Conservation (phyloP, 1,284 basidiomycete genomes). For the Cutaneotrichosporon sp. region DNA sequence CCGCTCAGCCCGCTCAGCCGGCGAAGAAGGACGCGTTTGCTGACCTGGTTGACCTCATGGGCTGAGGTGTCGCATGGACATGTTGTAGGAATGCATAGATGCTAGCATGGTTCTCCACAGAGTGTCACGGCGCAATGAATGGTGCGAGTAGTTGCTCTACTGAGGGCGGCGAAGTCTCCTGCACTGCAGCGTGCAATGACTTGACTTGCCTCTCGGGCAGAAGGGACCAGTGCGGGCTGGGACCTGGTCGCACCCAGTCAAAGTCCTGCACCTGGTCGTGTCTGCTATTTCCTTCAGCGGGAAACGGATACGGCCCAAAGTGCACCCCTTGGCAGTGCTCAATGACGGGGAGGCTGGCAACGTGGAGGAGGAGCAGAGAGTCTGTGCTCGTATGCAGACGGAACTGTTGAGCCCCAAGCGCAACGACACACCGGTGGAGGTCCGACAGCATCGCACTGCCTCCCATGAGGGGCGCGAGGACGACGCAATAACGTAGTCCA, state of each 20-base stretch:
- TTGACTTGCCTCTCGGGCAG: conserved; percentile 18
- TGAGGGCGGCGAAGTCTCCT: neutral
- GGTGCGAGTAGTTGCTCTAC: neutral
- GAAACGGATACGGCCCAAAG: conserved; percentile 59
- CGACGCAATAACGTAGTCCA: conserved; percentile 55
- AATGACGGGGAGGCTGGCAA: conserved; percentile 66
- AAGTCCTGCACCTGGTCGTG: conserved; percentile 65
- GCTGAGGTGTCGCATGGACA: conserved; percentile 10
- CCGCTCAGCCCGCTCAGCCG: conserved; percentile 14
- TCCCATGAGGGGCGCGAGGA: conserved; percentile 60
- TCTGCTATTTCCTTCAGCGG: conserved; percentile 33
- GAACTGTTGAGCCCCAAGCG: conserved; percentile 73
- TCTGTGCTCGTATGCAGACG: conserved; percentile 66
- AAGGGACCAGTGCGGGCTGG: conserved; percentile 67
- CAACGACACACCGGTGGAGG: conserved; percentile 58
- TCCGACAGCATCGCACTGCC: conserved; percentile 68
- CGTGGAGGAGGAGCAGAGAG: conserved; percentile 61
- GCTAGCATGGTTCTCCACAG: no score
- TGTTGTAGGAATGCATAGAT: neutral
- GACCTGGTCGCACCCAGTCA: conserved; percentile 65
- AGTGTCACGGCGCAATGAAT: neutral
- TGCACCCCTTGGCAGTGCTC: conserved; percentile 61
- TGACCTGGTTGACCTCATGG: conserved; percentile 46
- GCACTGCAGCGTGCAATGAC: neutral
- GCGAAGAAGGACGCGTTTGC: conserved; percentile 49